Conservation (phyloP, 148 eudicot genomes). For the Cornus florida region DNA sequence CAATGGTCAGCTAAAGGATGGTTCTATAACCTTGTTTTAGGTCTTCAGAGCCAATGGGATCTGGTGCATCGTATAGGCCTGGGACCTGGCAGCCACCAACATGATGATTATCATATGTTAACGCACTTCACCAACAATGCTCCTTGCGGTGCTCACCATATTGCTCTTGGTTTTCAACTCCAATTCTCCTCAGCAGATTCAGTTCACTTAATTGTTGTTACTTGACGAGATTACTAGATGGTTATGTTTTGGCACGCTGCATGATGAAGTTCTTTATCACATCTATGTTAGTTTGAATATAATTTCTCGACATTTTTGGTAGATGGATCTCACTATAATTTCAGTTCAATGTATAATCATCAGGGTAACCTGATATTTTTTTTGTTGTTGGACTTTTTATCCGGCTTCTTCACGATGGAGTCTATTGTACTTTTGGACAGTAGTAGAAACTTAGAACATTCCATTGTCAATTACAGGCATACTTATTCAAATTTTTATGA, state of each 20-base stretch:
- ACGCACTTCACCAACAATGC: not conserved
- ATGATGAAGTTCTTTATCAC: not conserved
- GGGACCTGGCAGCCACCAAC: conserved; percentile 98
- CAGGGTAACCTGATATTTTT: too few relatives aligned
- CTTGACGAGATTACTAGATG: not conserved
- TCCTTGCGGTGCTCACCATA: not conserved
- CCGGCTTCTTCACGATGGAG: too few relatives aligned
- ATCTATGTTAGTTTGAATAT: too few relatives aligned
- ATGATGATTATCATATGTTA: conserved; percentile 21
- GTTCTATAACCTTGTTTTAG: conserved; percentile 35
- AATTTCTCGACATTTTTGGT: too few relatives aligned
- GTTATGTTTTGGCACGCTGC: not conserved
- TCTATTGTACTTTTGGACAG: too few relatives aligned
- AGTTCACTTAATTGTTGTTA: not conserved
- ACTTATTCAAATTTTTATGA: too few relatives aligned
- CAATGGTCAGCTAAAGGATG: not conserved
- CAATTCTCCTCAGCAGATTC: not conserved
- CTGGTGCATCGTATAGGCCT: conserved; percentile 78
- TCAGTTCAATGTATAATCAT: too few relatives aligned
- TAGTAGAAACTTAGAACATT: too few relatives aligned
- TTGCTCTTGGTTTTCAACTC: not conserved
- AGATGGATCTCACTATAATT: too few relatives aligned
- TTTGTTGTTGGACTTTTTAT: too few relatives aligned
- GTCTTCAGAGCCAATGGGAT: conserved; percentile 84
- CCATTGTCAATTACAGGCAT: too few relatives aligned